These are phyloP conservation scores for Pelargonium myrrhifolium DNA, from an alignment of 441 rosid genomes.

Conservation along the genomic window DNA sequence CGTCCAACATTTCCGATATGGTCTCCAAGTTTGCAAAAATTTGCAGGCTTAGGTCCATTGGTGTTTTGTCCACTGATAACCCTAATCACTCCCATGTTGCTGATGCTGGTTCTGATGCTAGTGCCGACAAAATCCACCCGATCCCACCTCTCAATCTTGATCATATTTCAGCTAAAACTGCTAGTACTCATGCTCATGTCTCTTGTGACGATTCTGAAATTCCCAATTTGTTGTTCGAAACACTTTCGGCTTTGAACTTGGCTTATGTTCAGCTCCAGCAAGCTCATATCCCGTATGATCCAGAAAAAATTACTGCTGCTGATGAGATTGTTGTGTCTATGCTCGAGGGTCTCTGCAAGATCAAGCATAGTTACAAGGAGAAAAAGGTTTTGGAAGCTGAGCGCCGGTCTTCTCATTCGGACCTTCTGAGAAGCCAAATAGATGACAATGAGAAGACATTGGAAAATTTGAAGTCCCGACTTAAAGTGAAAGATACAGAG, in stretches of 20 bases:
- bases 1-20: conserved; percentile 43
- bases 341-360: conserved; percentile 40
- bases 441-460: conserved; percentile 35
- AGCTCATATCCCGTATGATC: conserved; percentile 61
- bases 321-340: conserved; percentile 44
- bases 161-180: not conserved
- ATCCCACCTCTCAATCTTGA: not conserved
- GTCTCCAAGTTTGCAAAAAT: conserved; percentile 49
- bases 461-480: conserved; percentile 37
- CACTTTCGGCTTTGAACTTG: conserved; percentile 38
- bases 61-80: conserved; percentile 36
- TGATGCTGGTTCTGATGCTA: not conserved
- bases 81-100: not conserved
- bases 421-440: conserved; percentile 27
- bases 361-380: conserved; percentile 35
- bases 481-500: conserved; percentile 38
- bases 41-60: conserved; percentile 51
- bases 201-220: not conserved
- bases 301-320: conserved; percentile 46
- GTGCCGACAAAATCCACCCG: not conserved
- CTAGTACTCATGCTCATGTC: not conserved
- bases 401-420: conserved; percentile 26
- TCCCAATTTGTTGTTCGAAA: conserved; percentile 31
- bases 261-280: conserved; percentile 57
- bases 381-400: conserved; percentile 26